phyloP scores from a whole-genome alignment of 495 filamentous ascomycete genomes.

The Chaetomium cochliodes region DNA sequence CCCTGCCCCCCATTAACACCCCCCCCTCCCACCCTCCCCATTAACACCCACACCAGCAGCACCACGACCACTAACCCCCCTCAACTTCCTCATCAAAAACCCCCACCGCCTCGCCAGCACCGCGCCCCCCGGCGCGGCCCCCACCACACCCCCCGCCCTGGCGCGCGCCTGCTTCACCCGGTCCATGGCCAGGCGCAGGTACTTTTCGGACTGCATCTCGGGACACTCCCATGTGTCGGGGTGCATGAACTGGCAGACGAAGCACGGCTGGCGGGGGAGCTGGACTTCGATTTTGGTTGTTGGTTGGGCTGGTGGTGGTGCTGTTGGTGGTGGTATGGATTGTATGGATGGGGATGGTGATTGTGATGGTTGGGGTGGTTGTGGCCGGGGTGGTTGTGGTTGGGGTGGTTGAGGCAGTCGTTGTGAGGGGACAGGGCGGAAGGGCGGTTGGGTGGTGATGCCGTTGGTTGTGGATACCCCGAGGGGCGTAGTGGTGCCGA shows the following conservation, averaged over 20 bases:
- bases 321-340: too few species aligned
- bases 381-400: neutral
- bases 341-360: too few species aligned
- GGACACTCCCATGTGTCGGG: conserved; percentile 31
- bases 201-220: conserved; percentile 34
- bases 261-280: conserved; percentile 14
- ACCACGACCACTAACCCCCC: neutral
- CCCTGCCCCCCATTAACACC: neutral
- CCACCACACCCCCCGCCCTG: neutral
- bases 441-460: neutral
- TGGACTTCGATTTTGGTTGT: neutral
- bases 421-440: neutral
- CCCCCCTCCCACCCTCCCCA: neutral
- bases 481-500: neutral
- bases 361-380: too few species aligned
- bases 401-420: neutral
- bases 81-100: conserved; percentile 22
- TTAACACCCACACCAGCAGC: too few species aligned
- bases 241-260: conserved; percentile 38
- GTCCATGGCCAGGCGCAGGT: conserved; percentile 32
- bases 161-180: conserved; percentile 7
- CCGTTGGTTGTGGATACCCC: neutral
- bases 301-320: neutral
- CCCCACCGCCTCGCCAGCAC: neutral
- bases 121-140: neutral